phyloP scores from a whole-genome alignment of 1,284 basidiomycete species.

The Tylopilus sp. region DNA sequence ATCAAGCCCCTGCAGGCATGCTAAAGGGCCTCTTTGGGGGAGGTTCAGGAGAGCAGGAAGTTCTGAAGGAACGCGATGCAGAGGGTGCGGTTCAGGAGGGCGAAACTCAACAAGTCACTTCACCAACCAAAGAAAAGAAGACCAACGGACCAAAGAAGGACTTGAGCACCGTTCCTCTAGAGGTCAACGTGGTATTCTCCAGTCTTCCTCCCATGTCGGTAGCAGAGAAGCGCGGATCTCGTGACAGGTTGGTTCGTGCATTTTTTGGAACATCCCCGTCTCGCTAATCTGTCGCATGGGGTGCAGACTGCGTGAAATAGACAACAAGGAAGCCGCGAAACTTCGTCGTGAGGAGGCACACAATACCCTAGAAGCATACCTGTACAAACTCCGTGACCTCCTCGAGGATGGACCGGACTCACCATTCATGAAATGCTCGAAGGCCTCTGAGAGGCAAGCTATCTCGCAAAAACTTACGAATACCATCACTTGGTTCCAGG shows the following conservation, averaged over 20 bases:
- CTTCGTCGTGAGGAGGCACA: slow-evolving; percentile 83
- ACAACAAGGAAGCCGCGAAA: slow-evolving; percentile 75
- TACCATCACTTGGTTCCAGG: slow-evolving; percentile 79
- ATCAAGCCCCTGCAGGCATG: slow-evolving; percentile 50
- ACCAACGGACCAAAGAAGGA: slow-evolving; percentile 37
- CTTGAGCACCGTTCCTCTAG: slow-evolving; percentile 56
- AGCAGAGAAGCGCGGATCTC: slow-evolving; percentile 67
- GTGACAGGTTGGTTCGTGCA: slow-evolving; percentile 54
- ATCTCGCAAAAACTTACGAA: slow-evolving; percentile 67
- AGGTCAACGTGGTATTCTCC: slow-evolving; percentile 58
- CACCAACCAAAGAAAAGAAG: slow-evolving; percentile 35
- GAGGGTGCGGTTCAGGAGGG: slow-evolving; percentile 26
- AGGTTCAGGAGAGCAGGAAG: slow-evolving; percentile 34
- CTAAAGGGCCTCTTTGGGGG: slow-evolving; percentile 83
- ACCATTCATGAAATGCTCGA: slow-evolving; percentile 80
- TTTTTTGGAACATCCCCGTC: background rate
- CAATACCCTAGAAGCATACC: slow-evolving; percentile 88
- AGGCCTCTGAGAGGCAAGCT: slow-evolving; percentile 61
- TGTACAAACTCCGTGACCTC: slow-evolving; percentile 87
- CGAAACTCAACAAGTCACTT: slow-evolving; percentile 15
- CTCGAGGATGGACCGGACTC: slow-evolving; percentile 64
- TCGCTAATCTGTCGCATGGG: slow-evolving; percentile 2
- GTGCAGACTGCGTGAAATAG: slow-evolving; percentile 72
- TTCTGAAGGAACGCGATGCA: slow-evolving; percentile 16
- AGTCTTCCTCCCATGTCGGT: slow-evolving; percentile 68